These are phyloP conservation scores for Verticillium albo-atrum DNA, from an alignment of 2,329 filamentous ascomycete species.

Conservation along the genomic window DNA sequence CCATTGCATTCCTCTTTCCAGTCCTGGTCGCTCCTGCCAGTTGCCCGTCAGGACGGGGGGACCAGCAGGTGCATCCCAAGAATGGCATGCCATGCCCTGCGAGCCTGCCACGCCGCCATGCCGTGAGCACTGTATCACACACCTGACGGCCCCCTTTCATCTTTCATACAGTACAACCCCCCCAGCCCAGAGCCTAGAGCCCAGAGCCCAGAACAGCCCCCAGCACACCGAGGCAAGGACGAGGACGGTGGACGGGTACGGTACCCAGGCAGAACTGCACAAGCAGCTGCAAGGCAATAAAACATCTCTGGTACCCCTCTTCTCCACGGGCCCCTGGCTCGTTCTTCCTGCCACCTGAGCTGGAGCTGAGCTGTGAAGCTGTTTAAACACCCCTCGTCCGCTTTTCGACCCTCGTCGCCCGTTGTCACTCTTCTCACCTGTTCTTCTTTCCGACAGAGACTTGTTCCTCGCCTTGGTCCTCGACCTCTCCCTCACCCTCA, in stretches of 20 bases:
- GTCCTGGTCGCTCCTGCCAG: background rate
- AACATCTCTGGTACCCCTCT: slow-evolving; percentile 2
- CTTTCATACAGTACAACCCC: background rate
- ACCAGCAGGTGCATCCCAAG: background rate
- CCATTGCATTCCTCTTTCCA: background rate
- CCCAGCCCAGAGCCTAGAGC: background rate
- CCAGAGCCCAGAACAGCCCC: background rate
- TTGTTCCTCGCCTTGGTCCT: background rate
- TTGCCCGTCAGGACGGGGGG: background rate
- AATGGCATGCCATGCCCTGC: background rate
- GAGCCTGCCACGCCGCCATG: slow-evolving; percentile 19
- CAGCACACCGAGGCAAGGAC: no score
- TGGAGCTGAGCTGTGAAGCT: background rate
- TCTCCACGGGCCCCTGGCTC: slow-evolving; percentile 4
- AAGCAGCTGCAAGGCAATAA: slow-evolving; percentile 1
- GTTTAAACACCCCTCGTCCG: background rate
- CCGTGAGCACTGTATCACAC: slow-evolving; percentile 4
- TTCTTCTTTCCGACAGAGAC: background rate
- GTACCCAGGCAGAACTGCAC: background rate
- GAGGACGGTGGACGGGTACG: no score
- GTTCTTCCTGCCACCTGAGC: background rate
- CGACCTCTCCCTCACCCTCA: background rate
- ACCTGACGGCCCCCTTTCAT: slow-evolving; percentile 1
- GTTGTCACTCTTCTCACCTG: background rate
- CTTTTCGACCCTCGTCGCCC: background rate